Evolutionary conservation across 495 filamentous ascomycete genomes (phyloP).

Genomic region (Penicillium argentinense): DNA sequence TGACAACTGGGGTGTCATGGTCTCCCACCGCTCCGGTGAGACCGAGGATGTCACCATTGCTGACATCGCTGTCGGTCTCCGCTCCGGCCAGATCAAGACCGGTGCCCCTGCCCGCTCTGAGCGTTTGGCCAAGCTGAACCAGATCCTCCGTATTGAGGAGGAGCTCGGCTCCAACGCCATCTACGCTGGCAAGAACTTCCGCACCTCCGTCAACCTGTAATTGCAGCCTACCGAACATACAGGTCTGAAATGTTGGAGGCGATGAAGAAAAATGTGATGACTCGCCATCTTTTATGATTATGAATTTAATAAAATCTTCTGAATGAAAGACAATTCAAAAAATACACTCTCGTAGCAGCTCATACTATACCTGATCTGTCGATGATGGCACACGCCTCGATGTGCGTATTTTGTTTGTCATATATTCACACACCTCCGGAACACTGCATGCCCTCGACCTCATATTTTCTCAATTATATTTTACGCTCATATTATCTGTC

Average conservation of each 20-base stretch:
- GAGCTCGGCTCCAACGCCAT: conserved; percentile 90
- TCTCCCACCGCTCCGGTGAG: conserved; percentile 98
- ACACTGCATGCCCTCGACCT: too few species aligned
- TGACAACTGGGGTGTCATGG: conserved; percentile 99
- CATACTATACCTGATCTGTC: too few species aligned
- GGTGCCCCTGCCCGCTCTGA: conserved; percentile 94
- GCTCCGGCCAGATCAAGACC: conserved; percentile 98
- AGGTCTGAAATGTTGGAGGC: not conserved
- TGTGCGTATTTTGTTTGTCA: too few species aligned
- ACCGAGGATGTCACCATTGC: conserved; percentile 99
- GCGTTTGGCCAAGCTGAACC: conserved; percentile 99
- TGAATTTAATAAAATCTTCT: conserved; percentile 35
- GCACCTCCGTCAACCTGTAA: conserved; percentile 85
- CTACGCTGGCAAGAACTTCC: conserved; percentile 90
- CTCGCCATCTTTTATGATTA: conserved; percentile 30
- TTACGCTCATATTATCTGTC: too few species aligned
- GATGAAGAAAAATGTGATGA: conserved; percentile 16
- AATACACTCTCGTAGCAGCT: not conserved
- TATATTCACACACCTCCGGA: too few species aligned
- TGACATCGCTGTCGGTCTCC: conserved; percentile 94
- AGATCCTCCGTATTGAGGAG: conserved; percentile 99
- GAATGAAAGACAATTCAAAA: conserved; percentile 22
- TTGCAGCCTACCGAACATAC: conserved; percentile 23
- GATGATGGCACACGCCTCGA: too few species aligned
- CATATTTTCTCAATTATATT: too few species aligned